phyloP scores from a whole-genome alignment of 768 basidiomycete species.

The Agrocybe praecox region DNA sequence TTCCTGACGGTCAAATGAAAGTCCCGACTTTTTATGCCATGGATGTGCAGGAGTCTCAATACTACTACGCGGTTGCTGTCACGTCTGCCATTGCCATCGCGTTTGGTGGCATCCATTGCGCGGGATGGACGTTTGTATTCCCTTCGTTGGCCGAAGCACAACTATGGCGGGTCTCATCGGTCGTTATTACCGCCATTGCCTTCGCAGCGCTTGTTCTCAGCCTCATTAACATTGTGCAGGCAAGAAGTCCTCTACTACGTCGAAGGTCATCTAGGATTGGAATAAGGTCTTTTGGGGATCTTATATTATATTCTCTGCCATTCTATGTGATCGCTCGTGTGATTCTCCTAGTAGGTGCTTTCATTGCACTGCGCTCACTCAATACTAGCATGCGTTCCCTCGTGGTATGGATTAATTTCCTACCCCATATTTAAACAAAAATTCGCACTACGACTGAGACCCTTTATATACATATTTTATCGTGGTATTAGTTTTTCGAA shows the following conservation, averaged over 20 bases:
- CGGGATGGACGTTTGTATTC: slow-evolving; percentile 16
- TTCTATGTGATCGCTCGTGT: neutral
- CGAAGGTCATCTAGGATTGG: neutral
- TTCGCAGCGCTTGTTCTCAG: neutral
- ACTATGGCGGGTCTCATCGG: slow-evolving; percentile 9
- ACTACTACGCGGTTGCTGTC: neutral
- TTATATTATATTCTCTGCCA: neutral
- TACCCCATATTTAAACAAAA: neutral
- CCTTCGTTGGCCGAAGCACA: slow-evolving; percentile 6
- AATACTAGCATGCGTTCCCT: neutral
- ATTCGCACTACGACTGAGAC: too few relatives aligned
- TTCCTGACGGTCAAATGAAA: neutral
- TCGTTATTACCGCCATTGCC: neutral
- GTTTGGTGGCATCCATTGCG: slow-evolving; percentile 20
- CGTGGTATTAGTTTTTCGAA: too few relatives aligned
- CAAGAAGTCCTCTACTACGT: neutral
- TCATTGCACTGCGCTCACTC: neutral
- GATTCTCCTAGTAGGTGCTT: neutral
- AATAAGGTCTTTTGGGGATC: neutral
- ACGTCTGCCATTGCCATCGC: slow-evolving; percentile 4
- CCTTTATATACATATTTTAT: too few relatives aligned
- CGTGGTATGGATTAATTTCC: neutral
- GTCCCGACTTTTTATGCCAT: slow-evolving; percentile 9
- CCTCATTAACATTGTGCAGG: neutral
- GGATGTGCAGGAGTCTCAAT: neutral